Evolutionary conservation across 2,329 filamentous ascomycete genomes (phyloP), one percentile per base, ranked within the genome.

Genomic region (Fusarium illudens): DNA sequence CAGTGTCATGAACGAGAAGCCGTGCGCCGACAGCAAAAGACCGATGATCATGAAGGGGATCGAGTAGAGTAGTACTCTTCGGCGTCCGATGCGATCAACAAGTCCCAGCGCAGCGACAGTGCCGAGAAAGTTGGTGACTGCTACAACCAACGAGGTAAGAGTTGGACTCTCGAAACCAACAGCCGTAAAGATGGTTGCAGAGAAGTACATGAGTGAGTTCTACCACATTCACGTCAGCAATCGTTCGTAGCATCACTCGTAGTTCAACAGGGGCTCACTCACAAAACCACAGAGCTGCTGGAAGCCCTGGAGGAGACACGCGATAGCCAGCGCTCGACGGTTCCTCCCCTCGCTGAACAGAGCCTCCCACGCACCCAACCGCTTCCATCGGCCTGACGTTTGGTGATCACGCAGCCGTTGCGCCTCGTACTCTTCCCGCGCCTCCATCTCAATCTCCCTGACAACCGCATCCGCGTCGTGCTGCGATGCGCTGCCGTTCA

Each of bases 171-270:
- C 84, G 76, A 97, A 97, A 1, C 91, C 91, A 1, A 97, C 85
- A 30, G 93, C 84, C 3, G 87, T 86, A 75, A 95, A 95, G 29
- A 95, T 93, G 8, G 92, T 94, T 4, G 91, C 92, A 0, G 92
- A 93, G 76, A 93, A 97, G 79, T 97, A 97, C 93, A 97, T 97
- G 29, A 97, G 83, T 11, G 92, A 94, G 80, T 97, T 97, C 87
- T 90, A 68, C 11, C 11, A 20, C 9, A 42, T 4, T 19, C 29
- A 10, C 3, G 39, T 73, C n/a, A 65, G 58, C 57, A 65, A 46
- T 19, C 4, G 30, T 32, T 6, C 12, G 17, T 57, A 48, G 13
- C 4, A 27, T 25, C 17, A 20, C 30, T 37, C 15, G 32, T 42
- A 54, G 37, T 57, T 13, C 10, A 1, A n/a, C 10, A 12, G 4